Percentiles rank a stretch among this genome's conserved stretches.
Evolutionary conservation across 768 basidiomycete genomes (phyloP).

Genomic region (Leccinum obscurum): DNA sequence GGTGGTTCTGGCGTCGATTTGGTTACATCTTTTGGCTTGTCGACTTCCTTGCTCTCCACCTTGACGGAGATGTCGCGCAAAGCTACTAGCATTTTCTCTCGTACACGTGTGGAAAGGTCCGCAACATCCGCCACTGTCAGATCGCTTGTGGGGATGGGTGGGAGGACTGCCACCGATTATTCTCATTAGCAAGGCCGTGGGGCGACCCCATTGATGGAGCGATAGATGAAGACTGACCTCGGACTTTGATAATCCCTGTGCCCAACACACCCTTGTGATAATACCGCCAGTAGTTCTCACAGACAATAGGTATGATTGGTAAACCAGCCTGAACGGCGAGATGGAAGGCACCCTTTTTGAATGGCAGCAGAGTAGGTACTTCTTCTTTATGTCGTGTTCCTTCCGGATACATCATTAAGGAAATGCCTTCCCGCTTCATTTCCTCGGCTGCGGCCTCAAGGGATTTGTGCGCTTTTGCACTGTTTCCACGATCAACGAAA

Average conservation of each 20-base stretch:
- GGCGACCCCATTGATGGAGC: background rate
- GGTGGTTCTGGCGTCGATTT: constrained; percentile 27
- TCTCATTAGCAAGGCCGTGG: constrained; percentile 2
- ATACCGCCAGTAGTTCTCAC: constrained; percentile 90
- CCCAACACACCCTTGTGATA: constrained; percentile 81
- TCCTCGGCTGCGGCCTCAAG: constrained; percentile 73
- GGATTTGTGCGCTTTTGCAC: constrained; percentile 67
- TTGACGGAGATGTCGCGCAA: constrained; percentile 75
- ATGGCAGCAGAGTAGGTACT: constrained; percentile 68
- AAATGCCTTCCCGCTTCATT: constrained; percentile 70
- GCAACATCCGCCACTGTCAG: constrained; percentile 70
- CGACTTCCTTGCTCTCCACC: constrained; percentile 33
- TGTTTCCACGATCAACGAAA: constrained; percentile 88
- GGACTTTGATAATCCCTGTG: constrained; percentile 73
- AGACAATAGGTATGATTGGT: constrained; percentile 89
- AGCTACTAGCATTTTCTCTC: constrained; percentile 75
- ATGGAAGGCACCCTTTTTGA: constrained; percentile 99
- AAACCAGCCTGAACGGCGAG: constrained; percentile 88
- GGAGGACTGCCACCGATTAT: constrained; percentile 65
- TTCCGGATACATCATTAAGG: constrained; percentile 95
- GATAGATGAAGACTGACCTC: constrained; percentile 45
- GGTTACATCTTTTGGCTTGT: constrained; percentile 13
- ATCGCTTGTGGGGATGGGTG: constrained; percentile 77
- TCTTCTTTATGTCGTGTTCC: constrained; percentile 82
- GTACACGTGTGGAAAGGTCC: constrained; percentile 63